Evolutionary conservation across 495 filamentous ascomycete species (phyloP), one percentile per base, ranked within the genome.

Genomic region (Aspergillus cristatus): DNA sequence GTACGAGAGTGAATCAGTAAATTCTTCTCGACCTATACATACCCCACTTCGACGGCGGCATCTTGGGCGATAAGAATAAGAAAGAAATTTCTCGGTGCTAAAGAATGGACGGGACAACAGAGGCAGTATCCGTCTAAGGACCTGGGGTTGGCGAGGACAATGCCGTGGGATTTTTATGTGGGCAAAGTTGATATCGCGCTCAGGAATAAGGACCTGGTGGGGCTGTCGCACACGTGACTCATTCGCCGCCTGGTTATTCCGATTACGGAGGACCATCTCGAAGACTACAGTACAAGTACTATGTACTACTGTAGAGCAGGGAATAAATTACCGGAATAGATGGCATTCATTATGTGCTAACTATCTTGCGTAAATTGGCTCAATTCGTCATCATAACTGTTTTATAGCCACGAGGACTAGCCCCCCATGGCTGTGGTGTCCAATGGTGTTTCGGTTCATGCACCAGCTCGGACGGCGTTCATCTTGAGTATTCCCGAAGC

Each of bases 11-110:
- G 20, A 24, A 8, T 24, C 20, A 24, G 20, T n/a, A n/a, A n/a
- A n/a, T n/a, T n/a, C n/a, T n/a, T 8, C 20, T 24, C 8, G 20
- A 24, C 20, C 20, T 24, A 24, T 15, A 28, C 16, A 24, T 65
- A 71, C 67, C 67, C 67, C 67, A 71, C 63, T 68, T 68, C 32
- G 62, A 65, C 52, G 67, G 67, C 25, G 67, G 49, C 67, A 71
- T 71, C 47, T 46, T 52, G 43, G 44, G 38, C 37, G 42, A 40
- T 17, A 38, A 47, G 31, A 33, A 7, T 42, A 36, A 41, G 22
- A 15, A 46, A 28, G 35, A 50, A 41, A 40, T 13, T 20, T 14
- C 11, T n/a, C n/a, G n/a, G n/a, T n/a, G n/a, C n/a, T n/a, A 32
- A 15, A 35, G 14, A 20, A 35, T 35, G 35, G n/a, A n/a, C n/a